phyloP scores from a whole-genome alignment of 352 stramenopile genomes.

The Nothophytophthora sp. region DNA sequence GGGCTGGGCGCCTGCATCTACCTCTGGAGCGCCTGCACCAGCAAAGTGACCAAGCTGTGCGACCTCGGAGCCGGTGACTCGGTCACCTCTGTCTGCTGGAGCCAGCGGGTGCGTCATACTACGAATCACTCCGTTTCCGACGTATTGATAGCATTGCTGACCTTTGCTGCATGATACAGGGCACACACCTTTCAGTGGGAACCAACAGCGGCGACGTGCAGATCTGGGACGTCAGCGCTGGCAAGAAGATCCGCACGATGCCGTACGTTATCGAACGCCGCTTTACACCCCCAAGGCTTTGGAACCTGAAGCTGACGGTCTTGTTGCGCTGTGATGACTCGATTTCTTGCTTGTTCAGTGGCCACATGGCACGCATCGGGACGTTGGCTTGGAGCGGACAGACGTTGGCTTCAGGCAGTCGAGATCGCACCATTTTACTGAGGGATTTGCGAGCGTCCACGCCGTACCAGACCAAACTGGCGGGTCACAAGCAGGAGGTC shows the following conservation, averaged over 20 bases:
- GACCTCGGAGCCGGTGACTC: slow-evolving; percentile 74
- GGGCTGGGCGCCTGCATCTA: slow-evolving; percentile 95
- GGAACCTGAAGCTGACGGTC: slow-evolving; percentile 4
- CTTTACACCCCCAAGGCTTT: no score
- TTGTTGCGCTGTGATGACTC: no score
- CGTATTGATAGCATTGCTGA: no score
- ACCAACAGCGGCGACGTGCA: slow-evolving; percentile 95
- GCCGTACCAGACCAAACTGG: slow-evolving; percentile 54
- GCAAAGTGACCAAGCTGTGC: slow-evolving; percentile 94
- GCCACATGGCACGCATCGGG: slow-evolving; percentile 93
- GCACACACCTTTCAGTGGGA: slow-evolving; percentile 92
- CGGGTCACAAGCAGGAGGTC: slow-evolving; percentile 87
- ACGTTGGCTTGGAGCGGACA: slow-evolving; percentile 91
- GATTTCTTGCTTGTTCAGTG: slow-evolving; percentile 38
- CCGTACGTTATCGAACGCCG: no score
- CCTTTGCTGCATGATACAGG: slow-evolving; percentile 41
- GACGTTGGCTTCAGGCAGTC: slow-evolving; percentile 93
- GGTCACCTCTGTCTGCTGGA: slow-evolving; percentile 95
- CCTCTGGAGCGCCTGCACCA: slow-evolving; percentile 93
- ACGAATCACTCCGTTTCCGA: no score
- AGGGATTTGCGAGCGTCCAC: slow-evolving; percentile 87
- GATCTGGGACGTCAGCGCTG: slow-evolving; percentile 93
- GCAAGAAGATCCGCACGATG: slow-evolving; percentile 92
- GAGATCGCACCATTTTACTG: slow-evolving; percentile 94
- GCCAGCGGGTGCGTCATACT: slow-evolving; percentile 75